Evolutionary conservation across 148 eudicot species (phyloP), one percentile per base, ranked within the genome.

Genomic region (Cornus kousa): DNA sequence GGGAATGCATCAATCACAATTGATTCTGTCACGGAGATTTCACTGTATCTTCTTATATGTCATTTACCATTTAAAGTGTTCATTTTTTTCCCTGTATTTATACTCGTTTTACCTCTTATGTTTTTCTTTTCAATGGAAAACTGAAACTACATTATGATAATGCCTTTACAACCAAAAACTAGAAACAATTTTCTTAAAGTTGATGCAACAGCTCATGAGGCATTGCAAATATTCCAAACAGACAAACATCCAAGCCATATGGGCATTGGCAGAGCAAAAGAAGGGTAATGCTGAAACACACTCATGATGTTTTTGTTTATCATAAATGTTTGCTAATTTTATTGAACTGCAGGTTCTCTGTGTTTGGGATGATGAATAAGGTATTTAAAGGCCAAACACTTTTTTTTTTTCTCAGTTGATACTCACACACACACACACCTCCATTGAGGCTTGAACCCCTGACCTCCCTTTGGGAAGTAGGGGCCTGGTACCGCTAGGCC

Each of bases 281-380:
- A 96, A 96, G 99, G 99, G 99, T 96, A 86, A 48, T n/a, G 74
- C 73, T 78, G 76, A 74, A 74, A 33, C 32, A 31, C 76, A 40
- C 77, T 57, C 74, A 62, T 57, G 78, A 43, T 80, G 71, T 71
- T 82, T 78, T 55, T 67, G 7, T 32, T 59, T 72, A 65, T 39
- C 32, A 17, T 53, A 70, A 50, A 73, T 80, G 24, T 80, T 59
- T 82, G 57, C 71, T 74, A 72, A 35, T 50, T 53, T 60, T 66
- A 24, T 35, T 78, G 37, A 23, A 10, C 73, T 82, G 87, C 86
- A 96, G 99, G 83, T 96, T 93, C 83, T 96, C 99, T 82, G 92
- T 96, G n/a, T 96, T 92, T 86, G 99, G 99, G 69, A 91, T 96
- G 97, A 93, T 96, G 98, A 94, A 96, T 77, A 96, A 96, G 99